Percentiles rank a stretch among this genome's conserved stretches.
These are phyloP conservation scores for Fusarium musae DNA, from an alignment of 2,329 filamentous ascomycete species.

Conservation along the genomic window DNA sequence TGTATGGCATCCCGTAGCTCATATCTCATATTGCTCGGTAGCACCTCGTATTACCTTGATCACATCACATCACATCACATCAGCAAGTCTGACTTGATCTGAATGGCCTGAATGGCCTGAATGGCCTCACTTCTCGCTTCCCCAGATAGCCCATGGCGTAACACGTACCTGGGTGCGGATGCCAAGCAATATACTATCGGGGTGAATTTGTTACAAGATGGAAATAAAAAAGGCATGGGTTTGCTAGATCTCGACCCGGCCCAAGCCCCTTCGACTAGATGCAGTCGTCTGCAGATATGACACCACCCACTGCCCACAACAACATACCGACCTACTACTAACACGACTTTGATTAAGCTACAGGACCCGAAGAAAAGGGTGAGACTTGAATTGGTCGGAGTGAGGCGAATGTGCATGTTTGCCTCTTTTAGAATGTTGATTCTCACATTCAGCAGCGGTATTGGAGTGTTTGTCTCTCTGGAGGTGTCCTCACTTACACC, in stretches of 20 bases:
- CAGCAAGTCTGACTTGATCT: constrained; percentile 11
- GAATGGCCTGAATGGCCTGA: constrained; percentile 8
- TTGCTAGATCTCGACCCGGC: constrained; percentile 34
- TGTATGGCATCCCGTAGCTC: constrained; percentile 15
- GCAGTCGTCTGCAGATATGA: constrained; percentile 34
- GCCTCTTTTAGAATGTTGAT: neutral
- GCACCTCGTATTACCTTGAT: constrained; percentile 19
- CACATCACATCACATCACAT: constrained; percentile 28
- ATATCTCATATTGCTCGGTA: constrained; percentile 18
- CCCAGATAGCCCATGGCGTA: constrained; percentile 1
- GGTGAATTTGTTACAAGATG: neutral
- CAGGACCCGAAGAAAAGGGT: constrained; percentile 13
- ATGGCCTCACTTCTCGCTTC: constrained; percentile 19
- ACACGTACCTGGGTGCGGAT: constrained; percentile 17
- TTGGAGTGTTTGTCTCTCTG: neutral
- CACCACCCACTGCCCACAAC: constrained; percentile 33
- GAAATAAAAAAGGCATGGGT: constrained; percentile 1
- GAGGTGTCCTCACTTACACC: constrained; percentile 8
- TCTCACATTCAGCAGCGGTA: neutral
- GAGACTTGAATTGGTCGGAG: neutral
- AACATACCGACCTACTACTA: constrained; percentile 2
- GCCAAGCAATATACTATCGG: constrained; percentile 8
- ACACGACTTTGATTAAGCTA: constrained; percentile 6
- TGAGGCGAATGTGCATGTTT: constrained; percentile 22
- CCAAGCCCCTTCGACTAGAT: constrained; percentile 30